These are phyloP conservation scores for Euphorbia peplus DNA, from an alignment of 345 rosid genomes.

Conservation along the genomic window DNA sequence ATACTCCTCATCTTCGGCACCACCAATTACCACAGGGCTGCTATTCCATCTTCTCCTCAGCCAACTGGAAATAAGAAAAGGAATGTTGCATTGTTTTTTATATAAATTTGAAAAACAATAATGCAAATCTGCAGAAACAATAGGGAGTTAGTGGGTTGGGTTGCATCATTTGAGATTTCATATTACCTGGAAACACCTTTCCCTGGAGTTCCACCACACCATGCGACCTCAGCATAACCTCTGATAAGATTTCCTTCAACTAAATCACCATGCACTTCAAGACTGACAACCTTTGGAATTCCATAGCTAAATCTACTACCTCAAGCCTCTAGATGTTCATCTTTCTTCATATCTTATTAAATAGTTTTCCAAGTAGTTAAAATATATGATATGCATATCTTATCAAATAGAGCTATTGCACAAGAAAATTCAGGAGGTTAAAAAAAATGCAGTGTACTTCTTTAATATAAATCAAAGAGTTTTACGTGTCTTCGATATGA, in stretches of 20 bases:
- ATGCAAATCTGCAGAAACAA: background rate
- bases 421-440: no score
- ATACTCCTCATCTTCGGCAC: slow-evolving; percentile 91
- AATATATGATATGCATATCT: background rate
- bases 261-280: slow-evolving; percentile 81
- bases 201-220: slow-evolving; percentile 98
- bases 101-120: background rate
- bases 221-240: slow-evolving; percentile 81
- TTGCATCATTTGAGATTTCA: slow-evolving; percentile 10
- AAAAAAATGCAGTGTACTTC: no score
- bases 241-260: slow-evolving; percentile 72
- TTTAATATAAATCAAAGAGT: no score
- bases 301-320: slow-evolving; percentile 26
- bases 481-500: no score
- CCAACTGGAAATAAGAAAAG: slow-evolving; percentile 54
- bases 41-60: slow-evolving; percentile 91
- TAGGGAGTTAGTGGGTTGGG: no score
- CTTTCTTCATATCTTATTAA: background rate
- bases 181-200: slow-evolving; percentile 86
- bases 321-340: background rate
- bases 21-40: slow-evolving; percentile 82
- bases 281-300: slow-evolving; percentile 85
- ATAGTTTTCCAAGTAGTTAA: background rate
- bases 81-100: slow-evolving; percentile 5
- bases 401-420: no score